phyloP scores from a whole-genome alignment of 371 early-diverging fungal species.

The Mucor piriformis region DNA sequence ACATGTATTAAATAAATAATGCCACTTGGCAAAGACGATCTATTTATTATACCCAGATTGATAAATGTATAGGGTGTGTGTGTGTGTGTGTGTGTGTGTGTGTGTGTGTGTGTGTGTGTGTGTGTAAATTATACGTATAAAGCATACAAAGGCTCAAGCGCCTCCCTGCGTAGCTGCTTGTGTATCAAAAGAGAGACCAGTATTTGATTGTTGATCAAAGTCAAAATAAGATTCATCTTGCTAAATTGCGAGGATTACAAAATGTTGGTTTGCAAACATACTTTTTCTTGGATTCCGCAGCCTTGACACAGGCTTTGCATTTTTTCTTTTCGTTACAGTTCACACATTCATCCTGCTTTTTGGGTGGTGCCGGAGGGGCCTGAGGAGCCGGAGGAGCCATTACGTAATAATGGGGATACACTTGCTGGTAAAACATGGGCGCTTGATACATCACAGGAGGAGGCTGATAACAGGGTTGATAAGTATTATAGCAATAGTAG shows the following conservation, averaged over 20 bases:
- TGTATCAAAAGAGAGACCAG: too few relatives aligned
- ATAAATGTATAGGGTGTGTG: background rate
- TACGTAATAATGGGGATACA: too few relatives aligned
- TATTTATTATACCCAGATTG: too few relatives aligned
- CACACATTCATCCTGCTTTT: constrained; percentile 1
- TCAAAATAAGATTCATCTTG: background rate
- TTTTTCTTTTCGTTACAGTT: constrained; percentile 11
- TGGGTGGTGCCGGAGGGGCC: background rate
- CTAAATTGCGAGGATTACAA: background rate
- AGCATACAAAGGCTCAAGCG: background rate
- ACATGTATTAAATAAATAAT: background rate
- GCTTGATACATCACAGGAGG: too few relatives aligned
- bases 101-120: background rate
- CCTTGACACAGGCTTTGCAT: constrained; percentile 4
- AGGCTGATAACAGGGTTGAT: too few relatives aligned
- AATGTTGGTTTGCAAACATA: background rate
- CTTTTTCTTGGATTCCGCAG: background rate
- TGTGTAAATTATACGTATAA: too few relatives aligned
- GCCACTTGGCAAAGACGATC: too few relatives aligned
- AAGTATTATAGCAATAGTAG: too few relatives aligned
- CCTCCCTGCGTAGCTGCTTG: background rate
- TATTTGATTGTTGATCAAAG: background rate
- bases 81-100: background rate
- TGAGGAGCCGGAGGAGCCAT: background rate
- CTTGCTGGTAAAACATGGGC: too few relatives aligned